Evolutionary conservation across 495 filamentous ascomycete genomes (phyloP).

Genomic region (Margaritispora aquatica): DNA sequence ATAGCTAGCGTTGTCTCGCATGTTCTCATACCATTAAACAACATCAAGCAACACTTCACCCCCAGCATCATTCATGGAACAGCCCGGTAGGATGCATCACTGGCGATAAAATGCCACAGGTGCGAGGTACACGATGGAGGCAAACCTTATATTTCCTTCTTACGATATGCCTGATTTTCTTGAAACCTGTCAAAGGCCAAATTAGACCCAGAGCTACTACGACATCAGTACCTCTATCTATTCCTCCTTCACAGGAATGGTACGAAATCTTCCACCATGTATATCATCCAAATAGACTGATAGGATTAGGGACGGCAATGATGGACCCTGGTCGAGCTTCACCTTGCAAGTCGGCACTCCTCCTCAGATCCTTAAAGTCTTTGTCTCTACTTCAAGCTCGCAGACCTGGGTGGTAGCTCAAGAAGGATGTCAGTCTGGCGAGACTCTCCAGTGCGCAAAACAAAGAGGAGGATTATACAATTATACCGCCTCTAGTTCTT

Average conservation of each 20-base stretch:
- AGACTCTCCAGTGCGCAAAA: slow-evolving; percentile 23
- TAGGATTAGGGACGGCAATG: slow-evolving; percentile 30
- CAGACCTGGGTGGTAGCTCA: slow-evolving; percentile 29
- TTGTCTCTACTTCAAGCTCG: slow-evolving; percentile 27
- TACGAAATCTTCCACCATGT: background rate
- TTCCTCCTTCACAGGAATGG: slow-evolving; percentile 16
- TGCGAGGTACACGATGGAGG: background rate
- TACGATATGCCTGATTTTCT: background rate
- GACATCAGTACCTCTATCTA: slow-evolving; percentile 3
- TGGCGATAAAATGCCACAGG: background rate
- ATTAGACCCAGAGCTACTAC: slow-evolving; percentile 1
- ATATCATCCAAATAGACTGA: background rate
- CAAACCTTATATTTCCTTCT: background rate
- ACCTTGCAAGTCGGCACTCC: slow-evolving; percentile 31
- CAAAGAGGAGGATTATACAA: slow-evolving; percentile 30
- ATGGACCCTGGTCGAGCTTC: slow-evolving; percentile 36
- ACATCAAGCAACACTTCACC: background rate
- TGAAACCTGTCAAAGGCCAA: background rate
- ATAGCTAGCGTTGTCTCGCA: background rate
- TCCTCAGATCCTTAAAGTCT: slow-evolving; percentile 25
- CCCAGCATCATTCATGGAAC: background rate
- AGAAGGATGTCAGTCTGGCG: slow-evolving; percentile 30
- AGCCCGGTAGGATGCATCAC: background rate
- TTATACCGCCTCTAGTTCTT: slow-evolving; percentile 9
- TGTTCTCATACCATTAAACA: background rate